A percentile compares a stretch with the other conserved stretches of the same genome.
Evolutionary conservation across 2,329 filamentous ascomycete genomes (phyloP).

Genomic region (Esteya vermicola): DNA sequence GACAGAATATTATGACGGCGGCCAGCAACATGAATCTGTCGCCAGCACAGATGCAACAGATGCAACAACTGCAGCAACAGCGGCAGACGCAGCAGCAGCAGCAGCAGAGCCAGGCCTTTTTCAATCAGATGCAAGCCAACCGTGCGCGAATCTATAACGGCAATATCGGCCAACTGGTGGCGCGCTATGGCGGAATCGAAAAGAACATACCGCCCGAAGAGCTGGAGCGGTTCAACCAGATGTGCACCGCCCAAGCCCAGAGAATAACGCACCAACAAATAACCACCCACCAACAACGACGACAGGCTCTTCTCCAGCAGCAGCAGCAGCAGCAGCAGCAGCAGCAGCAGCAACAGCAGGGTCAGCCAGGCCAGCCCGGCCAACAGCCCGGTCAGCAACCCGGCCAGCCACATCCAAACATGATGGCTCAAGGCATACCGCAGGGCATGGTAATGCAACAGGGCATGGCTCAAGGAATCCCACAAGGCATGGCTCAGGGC

Average conservation of each 20-base stretch:
- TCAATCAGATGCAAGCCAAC: conserved; percentile 1
- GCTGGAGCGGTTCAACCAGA: conserved; percentile 28
- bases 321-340: conserved; percentile 11
- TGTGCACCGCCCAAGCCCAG: conserved; percentile 18
- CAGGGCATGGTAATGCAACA: conserved; percentile 6
- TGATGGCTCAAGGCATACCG: conserved; percentile 3
- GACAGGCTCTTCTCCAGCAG: conserved; percentile 5
- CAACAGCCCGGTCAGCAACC: no score
- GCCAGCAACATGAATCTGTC: conserved; percentile 15
- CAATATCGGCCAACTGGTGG: conserved; percentile 19
- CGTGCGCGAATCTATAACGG: conserved; percentile 20
- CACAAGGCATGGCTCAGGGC: conserved; percentile 7
- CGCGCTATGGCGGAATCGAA: conserved; percentile 23
- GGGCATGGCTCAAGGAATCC: conserved; percentile 8
- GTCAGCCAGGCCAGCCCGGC: no score
- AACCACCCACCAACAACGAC: conserved; percentile 9
- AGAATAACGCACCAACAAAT: conserved; percentile 3
- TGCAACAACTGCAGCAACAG: conserved; percentile 14
- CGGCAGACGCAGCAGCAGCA: conserved; percentile 13
- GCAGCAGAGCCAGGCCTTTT: conserved; percentile 12
- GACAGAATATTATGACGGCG: conserved; percentile 13
- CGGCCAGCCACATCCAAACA: no score
- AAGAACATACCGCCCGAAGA: conserved; percentile 32
- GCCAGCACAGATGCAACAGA: conserved; percentile 15
- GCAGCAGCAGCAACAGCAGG: conserved; percentile 17